phyloP scores from a whole-genome alignment of 2,329 filamentous ascomycete species.

The Alternaria triticina region DNA sequence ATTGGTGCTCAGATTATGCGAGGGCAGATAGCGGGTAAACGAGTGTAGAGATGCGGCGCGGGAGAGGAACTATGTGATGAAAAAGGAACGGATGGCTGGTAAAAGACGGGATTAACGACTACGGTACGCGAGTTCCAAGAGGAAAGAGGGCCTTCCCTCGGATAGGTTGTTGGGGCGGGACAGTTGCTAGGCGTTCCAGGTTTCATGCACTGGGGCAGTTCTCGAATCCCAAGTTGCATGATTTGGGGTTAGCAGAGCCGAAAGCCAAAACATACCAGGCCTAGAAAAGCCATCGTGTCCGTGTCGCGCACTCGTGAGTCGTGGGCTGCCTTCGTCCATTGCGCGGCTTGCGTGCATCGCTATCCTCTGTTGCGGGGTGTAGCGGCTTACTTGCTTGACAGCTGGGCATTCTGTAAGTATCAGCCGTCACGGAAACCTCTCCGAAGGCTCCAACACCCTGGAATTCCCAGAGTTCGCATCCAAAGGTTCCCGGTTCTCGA shows the following conservation, averaged over 20 bases:
- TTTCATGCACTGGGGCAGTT: conserved; percentile 23
- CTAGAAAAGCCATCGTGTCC: conserved; percentile 24
- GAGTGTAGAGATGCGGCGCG: conserved; percentile 4
- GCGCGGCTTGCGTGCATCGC: background rate
- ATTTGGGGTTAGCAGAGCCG: conserved; percentile 17
- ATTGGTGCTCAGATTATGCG: background rate
- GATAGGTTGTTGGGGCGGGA: conserved; percentile 21
- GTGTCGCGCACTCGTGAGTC: conserved; percentile 7
- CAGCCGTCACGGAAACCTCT: background rate
- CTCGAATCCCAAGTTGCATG: conserved; percentile 22
- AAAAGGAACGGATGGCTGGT: conserved; percentile 19
- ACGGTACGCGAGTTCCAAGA: conserved; percentile 5
- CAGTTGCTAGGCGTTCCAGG: conserved; percentile 11
- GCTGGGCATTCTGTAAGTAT: background rate
- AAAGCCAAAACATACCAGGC: conserved; percentile 18
- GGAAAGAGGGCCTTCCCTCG: conserved; percentile 7
- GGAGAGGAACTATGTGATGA: background rate
- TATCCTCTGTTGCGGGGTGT: background rate
- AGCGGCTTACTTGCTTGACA: background rate
- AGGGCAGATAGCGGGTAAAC: background rate
- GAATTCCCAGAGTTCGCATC: background rate
- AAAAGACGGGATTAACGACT: conserved; percentile 3
- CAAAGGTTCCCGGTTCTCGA: conserved; percentile 7
- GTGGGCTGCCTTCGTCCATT: background rate
- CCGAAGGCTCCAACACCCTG: background rate